Conservation (phyloP, 768 basidiomycete species). For the Hygrocybe coccinea region DNA sequence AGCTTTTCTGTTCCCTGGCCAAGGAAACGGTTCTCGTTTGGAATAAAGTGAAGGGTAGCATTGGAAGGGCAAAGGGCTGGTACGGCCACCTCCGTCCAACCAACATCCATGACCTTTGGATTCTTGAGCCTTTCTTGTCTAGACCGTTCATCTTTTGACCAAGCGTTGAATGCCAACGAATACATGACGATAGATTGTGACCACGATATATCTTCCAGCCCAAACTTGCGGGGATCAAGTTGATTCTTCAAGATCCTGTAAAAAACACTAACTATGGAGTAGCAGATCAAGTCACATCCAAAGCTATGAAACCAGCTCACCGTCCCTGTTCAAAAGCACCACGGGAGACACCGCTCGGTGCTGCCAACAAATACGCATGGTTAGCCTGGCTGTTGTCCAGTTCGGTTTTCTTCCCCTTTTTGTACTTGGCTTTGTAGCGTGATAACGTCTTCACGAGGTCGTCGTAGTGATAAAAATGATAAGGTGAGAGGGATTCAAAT, state of each 20-base stretch:
- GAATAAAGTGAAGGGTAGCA: conserved; percentile 23
- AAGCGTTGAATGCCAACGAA: conserved; percentile 36
- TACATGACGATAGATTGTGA: conserved; percentile 26
- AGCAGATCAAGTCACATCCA: not conserved
- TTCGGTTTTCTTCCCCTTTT: conserved; percentile 28
- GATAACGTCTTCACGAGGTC: conserved; percentile 37
- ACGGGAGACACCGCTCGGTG: conserved; percentile 26
- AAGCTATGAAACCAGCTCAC: conserved; percentile 19
- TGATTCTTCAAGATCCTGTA: conserved; percentile 27
- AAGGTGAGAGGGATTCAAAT: conserved; percentile 47
- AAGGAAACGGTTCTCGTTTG: conserved; percentile 15
- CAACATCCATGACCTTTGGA: conserved; percentile 36
- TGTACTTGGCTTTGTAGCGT: conserved; percentile 34
- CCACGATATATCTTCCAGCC: conserved; percentile 30
- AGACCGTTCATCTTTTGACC: conserved; percentile 30
- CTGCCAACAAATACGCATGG: conserved; percentile 26
- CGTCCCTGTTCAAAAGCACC: conserved; percentile 48
- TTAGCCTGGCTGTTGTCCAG: conserved; percentile 43
- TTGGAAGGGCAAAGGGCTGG: conserved; percentile 16
- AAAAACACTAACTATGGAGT: conserved; percentile 21
- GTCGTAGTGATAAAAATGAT: conserved; percentile 31
- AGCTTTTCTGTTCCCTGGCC: conserved; percentile 7
- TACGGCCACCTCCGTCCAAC: conserved; percentile 36
- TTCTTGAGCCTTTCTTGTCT: conserved; percentile 24
- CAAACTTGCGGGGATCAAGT: conserved; percentile 26